Evolutionary conservation across 2,329 filamentous ascomycete genomes (phyloP), one percentile per base, ranked within the genome.

Genomic region (Xylaria sp.): DNA sequence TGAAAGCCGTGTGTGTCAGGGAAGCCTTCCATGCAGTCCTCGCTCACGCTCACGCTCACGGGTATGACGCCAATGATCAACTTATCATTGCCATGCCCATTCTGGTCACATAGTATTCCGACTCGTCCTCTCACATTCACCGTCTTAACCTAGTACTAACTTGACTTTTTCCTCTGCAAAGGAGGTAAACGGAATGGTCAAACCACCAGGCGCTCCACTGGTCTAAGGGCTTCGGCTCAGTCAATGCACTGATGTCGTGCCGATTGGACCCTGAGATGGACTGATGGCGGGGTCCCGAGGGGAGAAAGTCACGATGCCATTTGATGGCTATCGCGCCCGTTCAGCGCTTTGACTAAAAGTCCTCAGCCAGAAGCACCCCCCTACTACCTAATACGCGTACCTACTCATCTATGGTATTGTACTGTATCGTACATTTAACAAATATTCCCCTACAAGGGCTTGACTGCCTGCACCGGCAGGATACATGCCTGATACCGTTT

Each of bases 401-500:
- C 24, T 26, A 26, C n/a, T n/a, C n/a, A n/a, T n/a, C n/a, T n/a
- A n/a, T n/a, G n/a, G n/a, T n/a, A n/a, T n/a, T 11, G 6, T 11
- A 26, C 6, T 26, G 24, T 26, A 26, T 26, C 11, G 24, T 26
- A 26, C 11, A 11, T 26, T 11, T 34, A 34, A 34, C 4, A n/a
- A n/a, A 13, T 34, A 34, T 21, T 21, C 47, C 38, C 24, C 47
- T 51, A 26, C 17, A 19, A 53, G 49, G 49, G 41, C 49, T 56
- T 53, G 42, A 39, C 40, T 52, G 17, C 16, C 34, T 55, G 43
- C 37, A 49, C 44, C 21, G 46, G 50, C 21, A 48, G 50, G 40
- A 19, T 47, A 44, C 39, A 34, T 43, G 22, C 37, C 52, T 40
- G 45, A 52, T 50, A 20, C 47, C 22, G 50, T 21, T 18, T 51